phyloP scores from a whole-genome alignment of 163 green algal genomes.

The Prototheca wickerhamii region DNA sequence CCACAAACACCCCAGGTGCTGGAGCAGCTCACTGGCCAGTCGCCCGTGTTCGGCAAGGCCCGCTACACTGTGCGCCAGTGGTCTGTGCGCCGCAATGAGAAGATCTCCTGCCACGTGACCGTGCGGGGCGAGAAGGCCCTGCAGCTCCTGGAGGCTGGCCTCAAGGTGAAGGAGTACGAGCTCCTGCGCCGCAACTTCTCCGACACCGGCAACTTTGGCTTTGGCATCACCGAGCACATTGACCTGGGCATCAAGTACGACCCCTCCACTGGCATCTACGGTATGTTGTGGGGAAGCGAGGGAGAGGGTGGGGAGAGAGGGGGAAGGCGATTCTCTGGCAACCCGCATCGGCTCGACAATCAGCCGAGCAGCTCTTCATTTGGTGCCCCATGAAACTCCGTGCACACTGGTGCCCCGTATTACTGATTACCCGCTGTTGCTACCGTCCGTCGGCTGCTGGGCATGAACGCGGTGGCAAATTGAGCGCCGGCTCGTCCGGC shows the following conservation, averaged over 20 bases:
- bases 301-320: neutral
- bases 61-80: conserved; percentile 97
- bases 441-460: neutral
- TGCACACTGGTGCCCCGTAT: too few species aligned
- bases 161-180: conserved; percentile 99
- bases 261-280: conserved; percentile 98
- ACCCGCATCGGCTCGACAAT: too few species aligned
- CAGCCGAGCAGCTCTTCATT: too few species aligned
- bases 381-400: neutral
- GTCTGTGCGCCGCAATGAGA: conserved; percentile 96
- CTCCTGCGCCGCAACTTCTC: conserved; percentile 95
- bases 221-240: conserved; percentile 98
- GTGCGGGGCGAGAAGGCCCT: conserved; percentile 95
- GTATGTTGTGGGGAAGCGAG: conserved; percentile 33
- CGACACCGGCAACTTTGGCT: conserved; percentile 92
- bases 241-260: conserved; percentile 99
- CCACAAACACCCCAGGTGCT: too few species aligned
- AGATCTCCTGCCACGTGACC: conserved; percentile 95
- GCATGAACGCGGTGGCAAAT: conserved; percentile 22
- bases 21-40: conserved; percentile 98
- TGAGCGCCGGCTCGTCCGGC: neutral
- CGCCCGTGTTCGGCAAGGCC: conserved; percentile 94
- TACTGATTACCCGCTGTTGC: conserved; percentile 3
- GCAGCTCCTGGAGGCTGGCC: conserved; percentile 90
- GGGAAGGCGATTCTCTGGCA: too few species aligned